Conservation (phyloP, 1,139 yeast genomes). For the Wickerhamomyces sp. region DNA sequence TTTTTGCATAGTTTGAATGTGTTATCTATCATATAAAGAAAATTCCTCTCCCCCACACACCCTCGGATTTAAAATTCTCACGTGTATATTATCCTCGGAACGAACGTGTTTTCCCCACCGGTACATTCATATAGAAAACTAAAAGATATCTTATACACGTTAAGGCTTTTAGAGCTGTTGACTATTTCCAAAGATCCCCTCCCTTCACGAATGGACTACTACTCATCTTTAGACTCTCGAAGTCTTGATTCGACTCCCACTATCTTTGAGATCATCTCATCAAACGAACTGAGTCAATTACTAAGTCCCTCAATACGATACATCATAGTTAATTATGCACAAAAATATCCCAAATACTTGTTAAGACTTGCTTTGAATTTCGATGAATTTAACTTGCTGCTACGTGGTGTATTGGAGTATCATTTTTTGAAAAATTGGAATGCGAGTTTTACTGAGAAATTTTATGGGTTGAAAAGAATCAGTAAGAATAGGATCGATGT, state of each 20-base stretch:
- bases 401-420: conserved; percentile 71
- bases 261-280: conserved; percentile 74
- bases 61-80: too few species aligned
- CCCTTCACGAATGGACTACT: conserved; percentile 61
- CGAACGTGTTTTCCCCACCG: too few species aligned
- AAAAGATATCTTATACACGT: too few species aligned
- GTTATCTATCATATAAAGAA: too few species aligned
- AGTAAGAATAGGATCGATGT: conserved; percentile 28
- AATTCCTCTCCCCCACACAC: too few species aligned
- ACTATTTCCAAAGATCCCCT: too few species aligned
- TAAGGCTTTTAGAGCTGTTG: too few species aligned
- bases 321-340: conserved; percentile 76
- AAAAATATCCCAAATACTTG: conserved; percentile 66
- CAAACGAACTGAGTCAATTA: conserved; percentile 71
- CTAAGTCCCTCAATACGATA: conserved; percentile 81
- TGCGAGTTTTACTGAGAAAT: conserved; percentile 85
- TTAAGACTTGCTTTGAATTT: conserved; percentile 60
- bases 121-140: too few species aligned
- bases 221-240: conserved; percentile 73
- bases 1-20: too few species aligned
- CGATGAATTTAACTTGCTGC: conserved; percentile 65
- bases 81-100: too few species aligned
- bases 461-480: conserved; percentile 77
- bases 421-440: conserved; percentile 71
- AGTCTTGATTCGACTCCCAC: conserved; percentile 76